Percentiles rank a stretch among this genome's conserved stretches.
phyloP scores from a whole-genome alignment of 306 rosid genomes.

The Cicer judaicum region DNA sequence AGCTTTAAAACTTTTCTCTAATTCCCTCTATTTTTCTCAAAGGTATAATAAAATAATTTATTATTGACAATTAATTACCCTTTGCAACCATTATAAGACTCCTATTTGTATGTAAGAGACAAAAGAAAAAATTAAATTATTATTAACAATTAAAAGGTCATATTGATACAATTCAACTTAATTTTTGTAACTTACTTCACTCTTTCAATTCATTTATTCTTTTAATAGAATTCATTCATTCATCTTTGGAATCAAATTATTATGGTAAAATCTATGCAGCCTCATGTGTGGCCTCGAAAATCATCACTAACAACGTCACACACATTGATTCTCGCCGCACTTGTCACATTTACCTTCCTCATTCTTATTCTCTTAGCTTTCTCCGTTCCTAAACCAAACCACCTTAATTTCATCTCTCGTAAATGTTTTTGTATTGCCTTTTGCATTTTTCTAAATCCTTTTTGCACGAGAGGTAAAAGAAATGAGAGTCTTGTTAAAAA shows the following conservation, averaged over 20 bases:
- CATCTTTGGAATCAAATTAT: neutral
- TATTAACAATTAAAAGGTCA: neutral
- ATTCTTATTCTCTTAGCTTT: constrained; percentile 62
- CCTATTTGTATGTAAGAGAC: too few species aligned
- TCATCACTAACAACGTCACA: constrained; percentile 43
- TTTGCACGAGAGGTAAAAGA: too few species aligned
- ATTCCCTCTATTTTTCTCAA: too few species aligned
- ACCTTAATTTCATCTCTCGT: constrained; percentile 67
- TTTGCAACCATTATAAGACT: too few species aligned
- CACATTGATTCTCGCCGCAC: constrained; percentile 58
- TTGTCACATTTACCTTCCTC: constrained; percentile 65
- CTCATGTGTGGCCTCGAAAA: constrained; percentile 60
- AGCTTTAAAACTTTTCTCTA: too few species aligned
- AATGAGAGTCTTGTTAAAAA: too few species aligned
- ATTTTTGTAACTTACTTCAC: neutral
- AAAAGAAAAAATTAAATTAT: neutral
- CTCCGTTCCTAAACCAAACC: constrained; percentile 67
- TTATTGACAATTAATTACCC: too few species aligned
- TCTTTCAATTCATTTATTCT: neutral
- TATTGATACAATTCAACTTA: neutral
- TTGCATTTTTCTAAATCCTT: too few species aligned
- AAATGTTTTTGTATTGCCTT: too few species aligned
- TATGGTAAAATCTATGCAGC: constrained; percentile 66
- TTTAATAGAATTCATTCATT: too few species aligned
- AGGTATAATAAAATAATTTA: too few species aligned